Evolutionary conservation across 2,329 filamentous ascomycete species (phyloP).

Genomic region (Hypoxylon sp.): DNA sequence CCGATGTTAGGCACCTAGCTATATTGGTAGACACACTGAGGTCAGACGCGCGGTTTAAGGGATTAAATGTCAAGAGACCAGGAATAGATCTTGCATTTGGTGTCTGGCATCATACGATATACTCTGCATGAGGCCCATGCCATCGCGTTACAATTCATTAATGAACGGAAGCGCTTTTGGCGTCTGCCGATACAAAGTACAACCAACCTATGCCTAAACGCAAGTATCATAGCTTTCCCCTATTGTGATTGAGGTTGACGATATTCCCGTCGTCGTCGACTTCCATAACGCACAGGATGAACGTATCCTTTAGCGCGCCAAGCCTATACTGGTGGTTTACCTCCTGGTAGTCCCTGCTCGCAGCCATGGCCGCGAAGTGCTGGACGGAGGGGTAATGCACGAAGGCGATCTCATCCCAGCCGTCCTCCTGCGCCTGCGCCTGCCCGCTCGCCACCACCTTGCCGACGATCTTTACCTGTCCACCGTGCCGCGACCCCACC

Average conservation of each 20-base stretch:
- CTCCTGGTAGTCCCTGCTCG: slow-evolving; percentile 44
- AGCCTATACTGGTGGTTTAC: slow-evolving; percentile 42
- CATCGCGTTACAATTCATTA: neutral
- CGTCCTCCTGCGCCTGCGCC: slow-evolving; percentile 41
- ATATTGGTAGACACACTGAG: neutral
- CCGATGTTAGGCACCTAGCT: neutral
- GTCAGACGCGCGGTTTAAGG: neutral
- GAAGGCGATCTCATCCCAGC: slow-evolving; percentile 73
- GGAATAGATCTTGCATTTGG: neutral
- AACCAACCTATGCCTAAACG: neutral
- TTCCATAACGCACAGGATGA: slow-evolving; percentile 45
- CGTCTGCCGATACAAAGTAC: neutral
- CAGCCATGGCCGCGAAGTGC: slow-evolving; percentile 68
- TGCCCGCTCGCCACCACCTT: slow-evolving; percentile 59
- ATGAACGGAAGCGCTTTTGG: neutral
- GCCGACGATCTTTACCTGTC: slow-evolving; percentile 71
- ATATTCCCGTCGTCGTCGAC: slow-evolving; percentile 42
- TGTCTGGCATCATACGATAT: neutral
- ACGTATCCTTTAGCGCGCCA: slow-evolving; percentile 45
- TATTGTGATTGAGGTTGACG: slow-evolving; percentile 8
- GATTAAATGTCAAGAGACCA: neutral
- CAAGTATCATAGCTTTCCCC: slow-evolving; percentile 25
- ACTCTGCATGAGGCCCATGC: neutral
- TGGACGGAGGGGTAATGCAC: slow-evolving; percentile 72
- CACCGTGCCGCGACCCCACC: slow-evolving; percentile 66